Base-by-base conservation (phyloP, 345 rosid species). In the Linum lewisii region DNA sequence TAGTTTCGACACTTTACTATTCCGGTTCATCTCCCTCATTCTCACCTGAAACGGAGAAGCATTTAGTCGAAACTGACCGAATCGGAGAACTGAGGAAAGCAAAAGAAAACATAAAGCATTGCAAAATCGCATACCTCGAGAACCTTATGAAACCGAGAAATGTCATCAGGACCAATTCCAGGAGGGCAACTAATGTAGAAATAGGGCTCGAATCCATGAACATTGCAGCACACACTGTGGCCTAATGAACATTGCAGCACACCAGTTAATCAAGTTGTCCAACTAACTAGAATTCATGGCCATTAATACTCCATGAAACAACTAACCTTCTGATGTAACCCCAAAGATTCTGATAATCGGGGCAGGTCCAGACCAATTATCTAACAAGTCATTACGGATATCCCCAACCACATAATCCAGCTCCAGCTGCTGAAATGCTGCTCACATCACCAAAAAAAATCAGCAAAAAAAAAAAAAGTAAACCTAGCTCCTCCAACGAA, bases 131-230 rank as follows among this genome's bases (percentile, higher is more conserved):
- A 59, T 81, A 89, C 99, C 99, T 93, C 99, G 34, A 93, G 97
- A 73, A 26, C 66, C 55, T 81, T 82, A 69, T 84, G 95, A 75
- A 93, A 82, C 45, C 45, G 78, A 24, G 97, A 89, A 15, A 89
- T 87, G 67, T 85, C 97, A 70, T 89, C 99, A 1, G 95, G 90
- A 1, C 87, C 94, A 94, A 89, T 89, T 63, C 95, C 99, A 2
- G 75, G 76, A 72, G 94, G 97, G 70, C 95, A 87, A 65, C 78
- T 76, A 60, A 89, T 84, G 69, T 89, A 93, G 75, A 93, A 87
- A 77, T 93, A 93, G 1, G 96, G 99, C 80, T 93, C 95, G 63
- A 93, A 93, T 25, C 99, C 97, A 78, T 93, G 99, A 66, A 85
- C 95, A 63, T 67, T 67, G 80, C 97, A 93, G 76, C 97, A 93